Base-by-base conservation (phyloP, 768 basidiomycete species). In the Rhizopogon rudus region DNA sequence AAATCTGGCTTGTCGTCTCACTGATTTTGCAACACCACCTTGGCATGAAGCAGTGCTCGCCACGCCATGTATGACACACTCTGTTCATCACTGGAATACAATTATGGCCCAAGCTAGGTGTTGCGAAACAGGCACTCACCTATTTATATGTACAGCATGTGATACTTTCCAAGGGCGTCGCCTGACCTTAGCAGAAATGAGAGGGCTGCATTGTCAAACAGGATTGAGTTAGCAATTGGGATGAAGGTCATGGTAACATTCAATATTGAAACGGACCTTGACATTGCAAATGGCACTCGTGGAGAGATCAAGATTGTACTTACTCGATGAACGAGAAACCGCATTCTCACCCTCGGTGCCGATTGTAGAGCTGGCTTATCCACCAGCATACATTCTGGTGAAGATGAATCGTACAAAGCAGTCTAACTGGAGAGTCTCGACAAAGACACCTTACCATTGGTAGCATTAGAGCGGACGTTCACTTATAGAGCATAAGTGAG, bases 181-280 rank as follows among this genome's bases (percentile, higher is more conserved):
- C 25, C 25, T 25, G 25, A 25, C 25, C 25, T 25, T 25, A 25
- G 25, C 3, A 5, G 25, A 5, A 25, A 25, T 25, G 25, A 43
- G 16, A 20, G 20, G 6, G 51, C 12, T 16, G 51, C 25, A 7
- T 25, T 52, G 4, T 13, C 39, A 8, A n/a, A 41, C 5, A 28
- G 3, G 12, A 3, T 51, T 1, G 37, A 37, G 12, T 17, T 44
- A 20, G 13, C 16, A 16, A n/a, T 44, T 6, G 40, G 41, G 22
- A 44, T 55, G 41, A 8, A 55, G 5, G 41, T 44, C n/a, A 56
- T 56, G 40, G 40, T 55, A 9, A 51, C 31, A 3, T 55, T 55
- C 46, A 78, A 77, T 44, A 56, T 77, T 1, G 66, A 74, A 22
- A 75, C 71, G 1, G 71, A 76, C 22, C 57, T 71, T 0, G 75